These are phyloP conservation scores for Penicillium sp. DNA, from an alignment of 2,329 filamentous ascomycete species.

Conservation along the genomic window DNA sequence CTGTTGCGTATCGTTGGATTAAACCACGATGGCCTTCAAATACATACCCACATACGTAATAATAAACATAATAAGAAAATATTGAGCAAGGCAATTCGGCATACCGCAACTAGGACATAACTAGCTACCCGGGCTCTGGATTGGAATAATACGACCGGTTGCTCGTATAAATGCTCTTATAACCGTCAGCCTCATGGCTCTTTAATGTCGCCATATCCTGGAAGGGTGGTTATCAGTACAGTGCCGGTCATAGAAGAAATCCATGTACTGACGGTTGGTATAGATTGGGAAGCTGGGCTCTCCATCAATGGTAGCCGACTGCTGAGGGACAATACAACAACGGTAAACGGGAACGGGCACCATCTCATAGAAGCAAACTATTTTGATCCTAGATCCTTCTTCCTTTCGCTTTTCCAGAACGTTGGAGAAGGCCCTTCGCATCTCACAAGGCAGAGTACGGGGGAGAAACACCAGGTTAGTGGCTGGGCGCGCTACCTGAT, in stretches of 20 bases:
- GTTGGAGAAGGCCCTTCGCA: background rate
- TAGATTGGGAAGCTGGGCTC: background rate
- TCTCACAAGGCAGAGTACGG: too few relatives aligned
- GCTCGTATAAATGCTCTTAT: background rate
- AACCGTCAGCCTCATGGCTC: background rate
- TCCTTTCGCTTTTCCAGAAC: background rate
- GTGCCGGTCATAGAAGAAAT: too few relatives aligned
- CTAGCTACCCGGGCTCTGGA: background rate
- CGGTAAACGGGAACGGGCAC: background rate
- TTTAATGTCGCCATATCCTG: background rate
- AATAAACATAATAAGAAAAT: too few relatives aligned
- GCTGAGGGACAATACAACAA: background rate
- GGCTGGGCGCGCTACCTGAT: too few relatives aligned
- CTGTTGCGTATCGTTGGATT: too few relatives aligned
- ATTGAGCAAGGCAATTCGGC: background rate
- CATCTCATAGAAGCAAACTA: background rate
- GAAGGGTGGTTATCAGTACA: too few relatives aligned
- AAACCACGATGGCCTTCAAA: too few relatives aligned
- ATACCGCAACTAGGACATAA: background rate
- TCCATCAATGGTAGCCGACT: background rate
- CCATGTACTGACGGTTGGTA: background rate
- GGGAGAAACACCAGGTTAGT: too few relatives aligned
- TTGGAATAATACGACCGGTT: background rate
- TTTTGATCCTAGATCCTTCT: background rate
- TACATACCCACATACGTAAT: too few relatives aligned